Conservation (phyloP, 2,329 filamentous ascomycete genomes). For the Bipolaris victoriae region DNA sequence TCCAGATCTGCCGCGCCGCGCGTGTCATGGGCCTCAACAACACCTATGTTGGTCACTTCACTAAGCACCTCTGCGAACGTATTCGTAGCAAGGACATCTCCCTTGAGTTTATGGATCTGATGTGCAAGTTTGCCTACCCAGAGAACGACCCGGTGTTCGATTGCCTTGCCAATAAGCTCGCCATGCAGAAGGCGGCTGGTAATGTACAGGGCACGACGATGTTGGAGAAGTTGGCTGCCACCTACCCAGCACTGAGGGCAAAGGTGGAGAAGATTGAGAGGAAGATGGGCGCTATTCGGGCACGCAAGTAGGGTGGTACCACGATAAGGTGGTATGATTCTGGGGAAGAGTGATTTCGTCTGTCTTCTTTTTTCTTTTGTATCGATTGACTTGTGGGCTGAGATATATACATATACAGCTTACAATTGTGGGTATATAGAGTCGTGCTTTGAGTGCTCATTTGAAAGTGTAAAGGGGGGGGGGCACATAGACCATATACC, state of each 20-base stretch:
- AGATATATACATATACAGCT: background rate
- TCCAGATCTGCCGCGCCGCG: slow-evolving; percentile 32
- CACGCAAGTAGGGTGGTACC: background rate
- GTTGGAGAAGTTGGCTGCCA: slow-evolving; percentile 12
- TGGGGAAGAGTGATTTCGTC: background rate
- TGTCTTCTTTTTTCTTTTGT: background rate
- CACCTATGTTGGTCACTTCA: slow-evolving; percentile 43
- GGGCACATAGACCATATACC: too few relatives aligned
- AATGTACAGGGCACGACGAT: background rate
- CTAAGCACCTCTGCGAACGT: slow-evolving; percentile 35
- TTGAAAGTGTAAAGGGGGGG: background rate
- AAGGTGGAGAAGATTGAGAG: slow-evolving; percentile 19
- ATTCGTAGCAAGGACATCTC: slow-evolving; percentile 27
- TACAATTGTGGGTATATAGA: background rate
- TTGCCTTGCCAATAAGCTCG: slow-evolving; percentile 37
- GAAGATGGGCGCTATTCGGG: background rate
- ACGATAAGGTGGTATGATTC: background rate
- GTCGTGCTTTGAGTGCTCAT: background rate
- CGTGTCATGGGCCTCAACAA: slow-evolving; percentile 35
- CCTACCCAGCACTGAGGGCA: slow-evolving; percentile 11
- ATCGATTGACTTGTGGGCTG: background rate
- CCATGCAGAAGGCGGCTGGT: slow-evolving; percentile 8
- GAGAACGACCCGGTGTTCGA: slow-evolving; percentile 38
- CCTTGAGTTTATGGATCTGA: slow-evolving; percentile 23
- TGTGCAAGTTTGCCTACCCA: slow-evolving; percentile 23